Conservation (phyloP, 2,329 filamentous ascomycete species). For the Onygenales sp. region DNA sequence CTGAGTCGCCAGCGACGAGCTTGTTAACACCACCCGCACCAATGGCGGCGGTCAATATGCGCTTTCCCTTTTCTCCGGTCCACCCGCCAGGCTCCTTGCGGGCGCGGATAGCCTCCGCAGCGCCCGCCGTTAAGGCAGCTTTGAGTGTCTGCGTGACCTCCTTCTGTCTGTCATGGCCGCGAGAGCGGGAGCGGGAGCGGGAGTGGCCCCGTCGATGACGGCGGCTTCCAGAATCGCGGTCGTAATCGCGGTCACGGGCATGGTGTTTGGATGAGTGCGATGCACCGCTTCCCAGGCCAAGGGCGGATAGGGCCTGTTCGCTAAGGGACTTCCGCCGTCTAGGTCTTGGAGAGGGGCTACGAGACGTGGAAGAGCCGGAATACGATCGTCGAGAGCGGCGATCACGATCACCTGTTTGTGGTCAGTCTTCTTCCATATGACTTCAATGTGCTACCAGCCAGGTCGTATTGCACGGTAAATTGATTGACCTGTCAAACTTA, state of each 20-base stretch:
- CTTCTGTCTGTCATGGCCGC: slow-evolving; percentile 43
- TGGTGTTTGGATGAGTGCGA: slow-evolving; percentile 50
- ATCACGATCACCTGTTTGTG: slow-evolving; percentile 14
- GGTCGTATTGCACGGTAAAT: not conserved
- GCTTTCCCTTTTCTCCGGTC: slow-evolving; percentile 85
- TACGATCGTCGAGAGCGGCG: slow-evolving; percentile 21
- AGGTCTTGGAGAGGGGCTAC: slow-evolving; percentile 30
- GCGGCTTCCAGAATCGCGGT: slow-evolving; percentile 28
- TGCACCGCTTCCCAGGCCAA: slow-evolving; percentile 54
- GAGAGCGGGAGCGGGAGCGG: slow-evolving; percentile 36
- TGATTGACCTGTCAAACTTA: slow-evolving; percentile 16
- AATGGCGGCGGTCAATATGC: slow-evolving; percentile 75
- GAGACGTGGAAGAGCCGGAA: slow-evolving; percentile 25
- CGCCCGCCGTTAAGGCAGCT: slow-evolving; percentile 80
- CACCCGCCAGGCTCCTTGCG: slow-evolving; percentile 82
- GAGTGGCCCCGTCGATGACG: slow-evolving; percentile 26
- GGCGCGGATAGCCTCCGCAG: slow-evolving; percentile 82
- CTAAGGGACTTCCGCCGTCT: slow-evolving; percentile 38
- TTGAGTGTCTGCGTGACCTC: slow-evolving; percentile 81
- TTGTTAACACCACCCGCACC: slow-evolving; percentile 81
- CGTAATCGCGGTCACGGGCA: slow-evolving; percentile 42
- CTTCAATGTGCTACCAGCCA: not conserved
- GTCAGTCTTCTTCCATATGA: not conserved
- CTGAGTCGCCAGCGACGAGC: slow-evolving; percentile 56
- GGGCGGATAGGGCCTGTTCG: slow-evolving; percentile 43